phyloP scores from a whole-genome alignment of 306 rosid genomes.

The Lagenaria siceraria region DNA sequence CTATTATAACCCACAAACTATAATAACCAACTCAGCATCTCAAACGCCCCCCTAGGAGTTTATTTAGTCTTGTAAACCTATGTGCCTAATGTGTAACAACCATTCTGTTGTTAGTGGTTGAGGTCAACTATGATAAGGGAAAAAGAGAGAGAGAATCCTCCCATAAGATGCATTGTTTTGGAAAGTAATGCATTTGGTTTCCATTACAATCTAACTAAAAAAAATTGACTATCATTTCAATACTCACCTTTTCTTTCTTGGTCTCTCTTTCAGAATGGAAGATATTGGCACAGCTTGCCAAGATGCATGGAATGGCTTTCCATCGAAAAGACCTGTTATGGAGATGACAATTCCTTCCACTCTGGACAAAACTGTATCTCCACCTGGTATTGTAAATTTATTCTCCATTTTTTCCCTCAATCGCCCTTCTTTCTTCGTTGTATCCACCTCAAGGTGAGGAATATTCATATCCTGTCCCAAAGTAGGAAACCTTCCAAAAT shows the following conservation, averaged over 20 bases:
- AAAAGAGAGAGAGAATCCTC: not conserved
- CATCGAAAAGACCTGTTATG: constrained; percentile 68
- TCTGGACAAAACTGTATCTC: constrained; percentile 78
- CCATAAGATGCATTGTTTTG: not conserved
- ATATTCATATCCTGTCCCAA: not conserved
- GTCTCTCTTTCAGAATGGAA: constrained; percentile 44
- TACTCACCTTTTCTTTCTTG: not conserved
- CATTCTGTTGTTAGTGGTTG: not conserved
- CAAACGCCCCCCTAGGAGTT: not conserved
- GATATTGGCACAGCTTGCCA: constrained; percentile 70
- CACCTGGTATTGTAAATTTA: constrained; percentile 43
- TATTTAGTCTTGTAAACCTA: not conserved
- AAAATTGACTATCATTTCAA: not conserved
- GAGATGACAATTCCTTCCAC: constrained; percentile 94
- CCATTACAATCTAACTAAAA: not conserved
- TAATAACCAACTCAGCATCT: no score
- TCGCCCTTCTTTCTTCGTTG: not conserved
- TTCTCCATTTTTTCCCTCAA: constrained; percentile 2
- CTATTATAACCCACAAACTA: no score
- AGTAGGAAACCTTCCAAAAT: not conserved
- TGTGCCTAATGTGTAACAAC: not conserved
- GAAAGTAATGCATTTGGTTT: not conserved
- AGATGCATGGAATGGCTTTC: constrained; percentile 70
- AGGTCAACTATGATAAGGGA: not conserved
- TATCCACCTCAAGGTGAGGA: not conserved